These are phyloP conservation scores for Plasmopara viticola DNA, from an alignment of 352 stramenopile genomes.

Conservation along the genomic window DNA sequence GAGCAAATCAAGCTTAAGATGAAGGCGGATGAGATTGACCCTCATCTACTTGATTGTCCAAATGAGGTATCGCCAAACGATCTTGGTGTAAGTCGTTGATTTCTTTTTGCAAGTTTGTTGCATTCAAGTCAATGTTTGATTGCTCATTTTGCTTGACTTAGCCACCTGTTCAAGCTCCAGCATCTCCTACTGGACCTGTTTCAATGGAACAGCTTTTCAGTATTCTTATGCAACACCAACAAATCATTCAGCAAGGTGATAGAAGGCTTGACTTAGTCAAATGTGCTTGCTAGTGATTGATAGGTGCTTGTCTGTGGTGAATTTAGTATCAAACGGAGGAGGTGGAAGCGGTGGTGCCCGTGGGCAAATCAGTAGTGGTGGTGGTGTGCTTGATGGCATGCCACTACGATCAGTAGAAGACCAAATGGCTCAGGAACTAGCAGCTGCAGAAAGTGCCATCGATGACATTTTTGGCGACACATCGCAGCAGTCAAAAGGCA, in stretches of 20 bases:
- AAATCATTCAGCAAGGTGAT: conserved; percentile 80
- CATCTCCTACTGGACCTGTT: conserved; percentile 32
- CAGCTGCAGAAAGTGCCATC: conserved; percentile 67
- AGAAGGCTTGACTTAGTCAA: neutral
- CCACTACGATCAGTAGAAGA: conserved; percentile 57
- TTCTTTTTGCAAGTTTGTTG: neutral
- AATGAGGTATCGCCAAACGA: conserved; percentile 79
- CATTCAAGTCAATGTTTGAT: neutral
- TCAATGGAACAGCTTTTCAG: conserved; percentile 85
- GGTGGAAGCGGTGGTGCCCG: conserved; percentile 16
- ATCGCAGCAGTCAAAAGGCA: conserved; percentile 51
- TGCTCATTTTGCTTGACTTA: conserved; percentile 8
- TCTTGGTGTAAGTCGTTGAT: conserved; percentile 42
- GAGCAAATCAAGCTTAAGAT: conserved; percentile 85
- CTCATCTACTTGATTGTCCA: conserved; percentile 54
- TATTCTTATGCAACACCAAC: conserved; percentile 85
- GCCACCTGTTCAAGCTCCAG: conserved; percentile 28
- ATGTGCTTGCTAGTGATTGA: conserved; percentile 1
- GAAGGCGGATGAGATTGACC: conserved; percentile 57
- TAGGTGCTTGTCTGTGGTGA: neutral
- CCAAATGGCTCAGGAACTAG: conserved; percentile 79
- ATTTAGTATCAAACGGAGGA: conserved; percentile 41
- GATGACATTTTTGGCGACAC: conserved; percentile 84
- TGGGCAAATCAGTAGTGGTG: conserved; percentile 11
- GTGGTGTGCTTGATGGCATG: conserved; percentile 10